Base-by-base conservation (phyloP, 2,329 filamentous ascomycete species). In the Metarhizium anisopliae region DNA sequence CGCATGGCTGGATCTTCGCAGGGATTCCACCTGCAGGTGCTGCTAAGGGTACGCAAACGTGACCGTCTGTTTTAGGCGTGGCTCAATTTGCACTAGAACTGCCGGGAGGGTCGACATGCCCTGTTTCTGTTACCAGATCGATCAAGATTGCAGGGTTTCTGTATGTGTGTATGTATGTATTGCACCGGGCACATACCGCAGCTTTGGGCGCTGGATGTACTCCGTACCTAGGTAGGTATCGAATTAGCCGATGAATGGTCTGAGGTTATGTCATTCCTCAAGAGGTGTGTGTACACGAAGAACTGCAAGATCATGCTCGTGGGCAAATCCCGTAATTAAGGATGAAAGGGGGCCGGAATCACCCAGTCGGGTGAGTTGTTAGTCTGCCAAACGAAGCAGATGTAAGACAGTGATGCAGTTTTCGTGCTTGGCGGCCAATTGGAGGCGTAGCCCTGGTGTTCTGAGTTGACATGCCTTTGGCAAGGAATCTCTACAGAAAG, bases 1-100 rank as follows among this genome's bases (percentile, higher is more conserved):
- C 51, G 47, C 32, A 20, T 50, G 56, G 35, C 51, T 50, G 32
- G 57, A 61, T 60, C 57, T 54, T 51, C 56, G 47, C 55, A 58
- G 55, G 59, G 56, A 56, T 58, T 40, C 47, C 40, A 45, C 50
- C 50, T 53, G 50, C 49, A 54, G 18, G 18, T 51, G 16, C 16
- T 25, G 8, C 16, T 35, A 13, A 14, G 14, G 14, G 16, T 47
- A 30, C 18, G 10, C 40, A 32, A 49, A 29, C 45, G 10, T 11
- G 7, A 7, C 20, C 25, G 11, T 30, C 45, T 14, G 20, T 30
- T 30, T 49, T 14, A n/a, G 35, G 50, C 35, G 18, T 20, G 11
- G 42, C 18, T 6, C 13, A 13, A 16, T 42, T 52, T n/a, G 16
- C 20, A 20, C 45, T n/a, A 30, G 45, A 49, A 18, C 18, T 45